Conservation (phyloP, 2,329 filamentous ascomycete genomes). For the Cladophialophora psammophila region DNA sequence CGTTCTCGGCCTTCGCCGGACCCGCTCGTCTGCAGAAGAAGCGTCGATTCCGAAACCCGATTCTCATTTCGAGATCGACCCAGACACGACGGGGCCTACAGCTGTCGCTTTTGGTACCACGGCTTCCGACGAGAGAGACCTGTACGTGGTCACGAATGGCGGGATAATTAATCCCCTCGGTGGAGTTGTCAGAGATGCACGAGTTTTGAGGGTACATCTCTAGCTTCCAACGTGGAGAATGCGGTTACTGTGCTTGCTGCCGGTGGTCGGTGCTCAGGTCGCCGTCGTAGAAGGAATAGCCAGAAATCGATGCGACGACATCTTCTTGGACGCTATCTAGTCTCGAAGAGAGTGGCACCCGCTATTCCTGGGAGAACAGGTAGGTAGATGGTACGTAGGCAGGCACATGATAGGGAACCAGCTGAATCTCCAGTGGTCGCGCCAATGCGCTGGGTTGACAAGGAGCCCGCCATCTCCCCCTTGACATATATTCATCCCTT, state of each 20-base stretch:
- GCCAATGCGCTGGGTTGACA: no score
- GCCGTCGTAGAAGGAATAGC: neutral
- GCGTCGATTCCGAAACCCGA: neutral
- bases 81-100: constrained; percentile 4
- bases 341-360: neutral
- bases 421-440: no score
- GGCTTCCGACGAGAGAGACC: neutral
- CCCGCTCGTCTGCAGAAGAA: neutral
- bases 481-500: no score
- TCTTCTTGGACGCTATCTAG: neutral
- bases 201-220: constrained; percentile 4
- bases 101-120: neutral
- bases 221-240: neutral
- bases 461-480: no score
- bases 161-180: constrained; percentile 15
- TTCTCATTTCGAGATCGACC: neutral
- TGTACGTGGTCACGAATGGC: constrained; percentile 17
- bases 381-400: no score
- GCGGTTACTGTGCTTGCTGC: neutral
- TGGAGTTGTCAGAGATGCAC: constrained; percentile 17
- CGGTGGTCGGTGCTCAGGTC: neutral
- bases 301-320: neutral
- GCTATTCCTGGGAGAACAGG: no score
- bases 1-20: constrained; percentile 5
- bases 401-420: no score